Conservation (phyloP, 2,329 filamentous ascomycete species). For the Cladosporium phlei region DNA sequence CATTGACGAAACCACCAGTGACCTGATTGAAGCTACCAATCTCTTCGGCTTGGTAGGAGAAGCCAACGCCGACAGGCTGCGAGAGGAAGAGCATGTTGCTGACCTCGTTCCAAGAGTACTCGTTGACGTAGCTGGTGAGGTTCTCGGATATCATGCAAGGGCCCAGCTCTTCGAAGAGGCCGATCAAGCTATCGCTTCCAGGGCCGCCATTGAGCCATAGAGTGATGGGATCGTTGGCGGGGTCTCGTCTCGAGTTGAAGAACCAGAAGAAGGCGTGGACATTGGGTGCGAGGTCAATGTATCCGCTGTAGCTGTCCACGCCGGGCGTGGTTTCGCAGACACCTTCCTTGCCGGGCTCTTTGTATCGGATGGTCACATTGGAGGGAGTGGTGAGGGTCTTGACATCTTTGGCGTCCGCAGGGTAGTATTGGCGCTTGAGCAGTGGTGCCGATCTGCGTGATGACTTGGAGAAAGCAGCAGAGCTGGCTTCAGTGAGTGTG, state of each 20-base stretch:
- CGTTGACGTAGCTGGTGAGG: constrained; percentile 42
- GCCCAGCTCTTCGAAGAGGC: constrained; percentile 46
- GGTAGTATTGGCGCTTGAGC: constrained; percentile 26
- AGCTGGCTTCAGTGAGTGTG: not conserved
- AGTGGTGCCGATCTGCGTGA: constrained; percentile 1
- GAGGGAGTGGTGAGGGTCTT: constrained; percentile 41
- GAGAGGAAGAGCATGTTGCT: constrained; percentile 59
- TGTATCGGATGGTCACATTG: constrained; percentile 47
- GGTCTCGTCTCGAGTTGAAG: constrained; percentile 55
- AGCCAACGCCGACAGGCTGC: constrained; percentile 56
- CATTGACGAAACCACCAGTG: constrained; percentile 45
- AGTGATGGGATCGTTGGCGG: constrained; percentile 51
- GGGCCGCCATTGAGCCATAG: constrained; percentile 61
- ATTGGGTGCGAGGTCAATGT: constrained; percentile 29
- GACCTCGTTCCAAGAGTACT: constrained; percentile 56
- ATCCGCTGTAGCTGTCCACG: constrained; percentile 47
- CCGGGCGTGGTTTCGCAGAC: constrained; percentile 51
- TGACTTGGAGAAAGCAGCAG: constrained; percentile 3
- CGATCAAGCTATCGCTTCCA: constrained; percentile 51
- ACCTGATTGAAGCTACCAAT: constrained; percentile 38
- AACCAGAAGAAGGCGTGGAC: constrained; percentile 57
- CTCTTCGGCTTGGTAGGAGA: constrained; percentile 46
- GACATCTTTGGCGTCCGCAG: constrained; percentile 40
- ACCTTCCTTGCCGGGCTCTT: constrained; percentile 45
- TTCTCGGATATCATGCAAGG: constrained; percentile 38